phyloP scores from a whole-genome alignment of 768 basidiomycete species.

The Macrocybe gigantea region DNA sequence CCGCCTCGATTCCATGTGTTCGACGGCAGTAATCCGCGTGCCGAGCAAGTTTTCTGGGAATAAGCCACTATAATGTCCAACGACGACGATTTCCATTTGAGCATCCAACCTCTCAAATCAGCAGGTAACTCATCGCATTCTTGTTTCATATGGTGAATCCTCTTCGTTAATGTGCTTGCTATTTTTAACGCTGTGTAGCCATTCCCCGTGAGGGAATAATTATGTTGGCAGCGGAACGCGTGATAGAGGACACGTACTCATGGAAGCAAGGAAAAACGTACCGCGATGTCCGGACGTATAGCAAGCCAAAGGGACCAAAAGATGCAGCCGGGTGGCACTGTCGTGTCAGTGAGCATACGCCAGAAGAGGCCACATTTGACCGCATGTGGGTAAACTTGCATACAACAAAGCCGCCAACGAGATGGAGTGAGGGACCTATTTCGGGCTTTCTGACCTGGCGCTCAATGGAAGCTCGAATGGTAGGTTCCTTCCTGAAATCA shows the following conservation, averaged over 20 bases:
- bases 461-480: conserved; percentile 1
- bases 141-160: background rate
- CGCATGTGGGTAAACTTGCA: conserved; percentile 66
- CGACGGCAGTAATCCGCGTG: too few relatives aligned
- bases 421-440: conserved; percentile 42
- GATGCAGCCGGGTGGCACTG: conserved; percentile 66
- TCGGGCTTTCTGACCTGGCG: background rate
- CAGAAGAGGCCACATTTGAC: conserved; percentile 64
- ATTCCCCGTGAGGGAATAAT: conserved; percentile 57
- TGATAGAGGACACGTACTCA: conserved; percentile 47
- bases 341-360: conserved; percentile 58
- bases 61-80: too few relatives aligned
- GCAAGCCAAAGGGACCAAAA: conserved; percentile 41
- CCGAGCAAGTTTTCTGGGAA: too few relatives aligned
- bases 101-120: background rate
- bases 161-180: background rate
- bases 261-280: conserved; percentile 71
- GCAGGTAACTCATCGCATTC: background rate
- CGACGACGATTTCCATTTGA: too few relatives aligned
- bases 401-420: conserved; percentile 66
- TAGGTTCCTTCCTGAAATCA: conserved; percentile 63
- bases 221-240: conserved; percentile 40
- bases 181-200: conserved; percentile 26
- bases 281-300: conserved; percentile 52
- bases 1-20: too few relatives aligned